Evolutionary conservation across 208 protist genomes (phyloP).

Genomic region (Trypanosoma congolense): DNA sequence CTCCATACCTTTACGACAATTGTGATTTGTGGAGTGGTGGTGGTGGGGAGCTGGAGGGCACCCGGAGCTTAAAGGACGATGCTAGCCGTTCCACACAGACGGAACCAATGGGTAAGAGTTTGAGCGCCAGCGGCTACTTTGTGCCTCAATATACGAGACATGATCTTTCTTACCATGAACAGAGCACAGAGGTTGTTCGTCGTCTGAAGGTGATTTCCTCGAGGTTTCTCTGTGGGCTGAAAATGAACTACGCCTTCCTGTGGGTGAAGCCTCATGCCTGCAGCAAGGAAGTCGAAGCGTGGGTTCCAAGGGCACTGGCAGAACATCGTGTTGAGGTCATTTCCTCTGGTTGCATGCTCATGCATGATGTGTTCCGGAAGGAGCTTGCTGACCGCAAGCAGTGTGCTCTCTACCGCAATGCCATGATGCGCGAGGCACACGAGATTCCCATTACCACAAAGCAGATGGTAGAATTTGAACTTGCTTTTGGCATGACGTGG

Average conservation of each 20-base stretch:
- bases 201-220: conserved; percentile 29
- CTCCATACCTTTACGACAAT: conserved; percentile 12
- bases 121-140: not conserved
- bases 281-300: conserved; percentile 32
- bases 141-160: conserved; percentile 13
- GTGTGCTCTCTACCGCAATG: conserved; percentile 62
- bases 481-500: conserved; percentile 62
- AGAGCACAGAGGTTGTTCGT: conserved; percentile 35
- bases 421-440: conserved; percentile 33
- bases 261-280: conserved; percentile 73
- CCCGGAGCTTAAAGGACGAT: too few species aligned
- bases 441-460: conserved; percentile 49
- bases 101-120: not conserved
- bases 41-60: conserved; percentile 1
- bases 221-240: conserved; percentile 20
- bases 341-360: conserved; percentile 35
- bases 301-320: conserved; percentile 36
- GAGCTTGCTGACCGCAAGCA: conserved; percentile 57
- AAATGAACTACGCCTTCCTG: conserved; percentile 70
- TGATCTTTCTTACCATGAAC: conserved; percentile 20
- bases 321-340: conserved; percentile 43
- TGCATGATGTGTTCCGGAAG: conserved; percentile 35
- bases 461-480: conserved; percentile 43
- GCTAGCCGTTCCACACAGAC: not conserved
- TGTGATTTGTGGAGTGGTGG: not conserved